Evolutionary conservation across 2,329 filamentous ascomycete genomes (phyloP).

Genomic region (Graphiopsis chlorocephala): DNA sequence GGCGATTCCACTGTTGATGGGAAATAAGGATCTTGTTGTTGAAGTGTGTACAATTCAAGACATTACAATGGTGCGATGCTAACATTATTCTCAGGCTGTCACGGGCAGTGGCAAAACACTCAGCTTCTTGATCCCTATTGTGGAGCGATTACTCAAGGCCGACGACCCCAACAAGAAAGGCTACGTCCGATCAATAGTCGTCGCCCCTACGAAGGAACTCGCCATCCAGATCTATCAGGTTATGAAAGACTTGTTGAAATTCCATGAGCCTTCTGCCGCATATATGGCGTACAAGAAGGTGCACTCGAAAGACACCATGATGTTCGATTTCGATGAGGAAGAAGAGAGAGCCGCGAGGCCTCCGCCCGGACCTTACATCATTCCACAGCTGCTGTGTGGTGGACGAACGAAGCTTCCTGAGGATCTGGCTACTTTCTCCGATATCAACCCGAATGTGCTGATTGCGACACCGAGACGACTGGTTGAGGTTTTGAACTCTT

Average conservation of each 20-base stretch:
- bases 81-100: conserved; percentile 57
- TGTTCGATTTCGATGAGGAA: conserved; percentile 42
- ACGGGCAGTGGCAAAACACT: conserved; percentile 91
- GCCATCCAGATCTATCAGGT: conserved; percentile 88
- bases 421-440: conserved; percentile 81
- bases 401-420: conserved; percentile 78
- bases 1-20: conserved; percentile 81
- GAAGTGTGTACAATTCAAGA: conserved; percentile 52
- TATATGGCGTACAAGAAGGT: conserved; percentile 53
- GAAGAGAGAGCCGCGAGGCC: conserved; percentile 29
- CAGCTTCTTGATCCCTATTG: conserved; percentile 77
- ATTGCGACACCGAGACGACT: conserved; percentile 89
- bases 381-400: conserved; percentile 86
- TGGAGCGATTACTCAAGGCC: conserved; percentile 75
- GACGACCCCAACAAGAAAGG: conserved; percentile 84
- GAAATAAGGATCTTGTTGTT: conserved; percentile 88
- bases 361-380: conserved; percentile 52
- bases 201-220: conserved; percentile 89
- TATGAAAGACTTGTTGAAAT: conserved; percentile 71
- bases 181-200: conserved; percentile 85
- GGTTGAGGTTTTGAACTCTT: conserved; percentile 81
- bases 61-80: neutral
- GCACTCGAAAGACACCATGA: conserved; percentile 24
- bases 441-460: conserved; percentile 80
- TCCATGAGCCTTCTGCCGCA: conserved; percentile 76